Evolutionary conservation across 2,329 filamentous ascomycete species (phyloP).

Genomic region (Cadophora sp.): DNA sequence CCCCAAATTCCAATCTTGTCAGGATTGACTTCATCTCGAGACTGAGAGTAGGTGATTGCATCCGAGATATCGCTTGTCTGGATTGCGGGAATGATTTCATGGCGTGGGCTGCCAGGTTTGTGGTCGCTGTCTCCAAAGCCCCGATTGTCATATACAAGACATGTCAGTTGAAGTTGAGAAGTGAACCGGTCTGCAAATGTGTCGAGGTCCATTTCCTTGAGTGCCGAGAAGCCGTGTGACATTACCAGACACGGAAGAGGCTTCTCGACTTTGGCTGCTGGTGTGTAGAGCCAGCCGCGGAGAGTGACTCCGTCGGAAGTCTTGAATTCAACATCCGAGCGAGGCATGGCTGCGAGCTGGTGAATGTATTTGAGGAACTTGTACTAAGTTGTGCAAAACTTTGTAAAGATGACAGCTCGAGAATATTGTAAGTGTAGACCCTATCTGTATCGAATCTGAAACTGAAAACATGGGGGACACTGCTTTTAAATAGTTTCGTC

Average conservation of each 20-base stretch:
- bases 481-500: background rate
- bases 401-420: background rate
- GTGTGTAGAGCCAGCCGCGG: constrained; percentile 44
- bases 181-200: constrained; percentile 39
- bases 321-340: constrained; percentile 34
- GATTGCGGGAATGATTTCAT: constrained; percentile 44
- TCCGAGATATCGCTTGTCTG: constrained; percentile 48
- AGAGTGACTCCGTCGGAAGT: constrained; percentile 41
- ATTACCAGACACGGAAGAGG: constrained; percentile 37
- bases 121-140: constrained; percentile 45
- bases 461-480: background rate
- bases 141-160: constrained; percentile 48
- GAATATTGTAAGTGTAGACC: background rate
- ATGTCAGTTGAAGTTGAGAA: constrained; percentile 37
- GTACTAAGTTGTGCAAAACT: background rate
- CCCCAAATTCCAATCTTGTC: constrained; percentile 49
- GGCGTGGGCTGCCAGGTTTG: constrained; percentile 40
- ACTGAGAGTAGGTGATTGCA: constrained; percentile 49
- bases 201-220: constrained; percentile 39
- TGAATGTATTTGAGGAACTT: background rate
- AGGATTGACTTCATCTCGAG: constrained; percentile 43
- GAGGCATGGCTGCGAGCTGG: background rate
- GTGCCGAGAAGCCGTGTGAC: constrained; percentile 35
- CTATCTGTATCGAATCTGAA: too few relatives aligned
- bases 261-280: constrained; percentile 12